phyloP scores from a whole-genome alignment of 495 filamentous ascomycete species.

The Neurospora sublineolata region DNA sequence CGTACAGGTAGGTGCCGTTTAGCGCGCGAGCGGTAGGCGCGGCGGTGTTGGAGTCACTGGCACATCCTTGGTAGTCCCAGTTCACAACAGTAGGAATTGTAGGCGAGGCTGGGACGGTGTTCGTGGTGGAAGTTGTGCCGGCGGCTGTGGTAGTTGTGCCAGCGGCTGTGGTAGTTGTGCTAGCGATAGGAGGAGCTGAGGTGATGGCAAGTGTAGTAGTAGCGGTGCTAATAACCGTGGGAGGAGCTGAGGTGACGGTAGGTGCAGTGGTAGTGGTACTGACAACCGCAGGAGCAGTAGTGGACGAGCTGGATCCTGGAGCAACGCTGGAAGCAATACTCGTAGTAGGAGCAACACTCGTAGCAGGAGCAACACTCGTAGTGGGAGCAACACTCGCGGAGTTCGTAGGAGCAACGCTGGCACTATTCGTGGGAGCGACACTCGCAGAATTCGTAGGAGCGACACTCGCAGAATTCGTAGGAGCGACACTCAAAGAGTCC shows the following conservation, averaged over 20 bases:
- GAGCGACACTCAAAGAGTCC: too few relatives aligned
- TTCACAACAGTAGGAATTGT: constrained; percentile 14
- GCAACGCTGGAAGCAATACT: background rate
- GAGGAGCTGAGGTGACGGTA: constrained; percentile 15
- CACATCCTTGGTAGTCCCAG: constrained; percentile 38
- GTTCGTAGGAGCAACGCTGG: background rate
- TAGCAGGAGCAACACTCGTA: background rate
- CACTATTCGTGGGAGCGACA: background rate
- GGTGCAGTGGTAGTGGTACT: background rate
- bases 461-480: background rate
- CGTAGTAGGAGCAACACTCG: too few relatives aligned
- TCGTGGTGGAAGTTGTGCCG: background rate
- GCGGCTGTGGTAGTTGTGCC: background rate
- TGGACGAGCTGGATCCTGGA: background rate
- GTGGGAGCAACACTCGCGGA: background rate
- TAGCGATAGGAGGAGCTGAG: constrained; percentile 4
- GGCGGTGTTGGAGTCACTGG: constrained; percentile 27
- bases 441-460: background rate
- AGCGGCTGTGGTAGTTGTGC: constrained; percentile 12
- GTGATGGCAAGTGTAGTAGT: constrained; percentile 4
- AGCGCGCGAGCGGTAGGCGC: background rate
- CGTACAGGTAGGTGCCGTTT: constrained; percentile 4
- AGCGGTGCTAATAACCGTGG: background rate
- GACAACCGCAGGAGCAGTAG: background rate
- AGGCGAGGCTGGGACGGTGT: constrained; percentile 14